Conservation (phyloP, 257 asterid genomes). For the Pogostemon cablin region DNA sequence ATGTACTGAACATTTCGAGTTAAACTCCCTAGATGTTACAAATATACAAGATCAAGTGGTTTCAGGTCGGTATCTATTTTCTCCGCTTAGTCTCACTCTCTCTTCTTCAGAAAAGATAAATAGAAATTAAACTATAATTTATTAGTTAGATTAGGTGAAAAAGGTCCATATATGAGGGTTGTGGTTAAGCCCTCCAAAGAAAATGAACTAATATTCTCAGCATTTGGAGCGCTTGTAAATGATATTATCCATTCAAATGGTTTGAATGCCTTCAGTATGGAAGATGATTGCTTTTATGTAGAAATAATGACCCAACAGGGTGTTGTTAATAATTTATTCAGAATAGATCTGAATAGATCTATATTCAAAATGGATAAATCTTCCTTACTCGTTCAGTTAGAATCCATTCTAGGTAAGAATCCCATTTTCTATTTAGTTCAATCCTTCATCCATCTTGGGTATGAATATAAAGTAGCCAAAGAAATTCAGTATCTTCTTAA, state of each 20-base stretch:
- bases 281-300: not conserved
- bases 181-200: too few species aligned
- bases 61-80: not conserved
- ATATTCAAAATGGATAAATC: too few species aligned
- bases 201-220: too few species aligned
- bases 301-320: not conserved
- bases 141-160: too few species aligned
- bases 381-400: not conserved
- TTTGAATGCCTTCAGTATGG: not conserved
- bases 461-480: not conserved
- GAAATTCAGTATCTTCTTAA: not conserved
- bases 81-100: not conserved
- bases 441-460: not conserved
- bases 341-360: not conserved
- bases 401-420: slow-evolving; percentile 4
- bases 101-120: not conserved
- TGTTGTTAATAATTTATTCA: not conserved
- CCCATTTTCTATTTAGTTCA: not conserved
- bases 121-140: not conserved
- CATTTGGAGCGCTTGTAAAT: too few species aligned
- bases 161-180: too few species aligned
- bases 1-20: not conserved
- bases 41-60: not conserved
- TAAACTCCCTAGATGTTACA: not conserved
- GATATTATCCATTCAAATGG: not conserved